Percentiles rank a stretch among this genome's conserved stretches.
Conservation (phyloP, 2,329 filamentous ascomycete genomes). For the Diatrype stigma region DNA sequence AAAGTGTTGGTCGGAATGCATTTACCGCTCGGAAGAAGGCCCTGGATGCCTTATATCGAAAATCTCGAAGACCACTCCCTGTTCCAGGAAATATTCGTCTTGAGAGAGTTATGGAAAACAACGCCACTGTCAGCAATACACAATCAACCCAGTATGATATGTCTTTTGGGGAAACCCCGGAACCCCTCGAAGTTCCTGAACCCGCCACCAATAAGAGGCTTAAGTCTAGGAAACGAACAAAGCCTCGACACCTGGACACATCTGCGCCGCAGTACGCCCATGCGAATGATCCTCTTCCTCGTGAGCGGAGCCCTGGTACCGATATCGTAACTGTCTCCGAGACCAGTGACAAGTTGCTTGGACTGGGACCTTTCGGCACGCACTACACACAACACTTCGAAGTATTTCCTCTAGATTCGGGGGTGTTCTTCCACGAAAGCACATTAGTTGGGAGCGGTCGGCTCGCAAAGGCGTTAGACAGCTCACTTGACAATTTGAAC, state of each 20-base stretch:
- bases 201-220: constrained; percentile 5
- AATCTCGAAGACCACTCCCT: constrained; percentile 26
- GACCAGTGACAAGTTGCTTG: constrained; percentile 39
- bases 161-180: constrained; percentile 1
- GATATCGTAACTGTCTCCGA: constrained; percentile 13
- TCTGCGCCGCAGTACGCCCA: constrained; percentile 49
- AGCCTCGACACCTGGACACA: constrained; percentile 43
- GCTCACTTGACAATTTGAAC: constrained; percentile 24
- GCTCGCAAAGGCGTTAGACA: constrained; percentile 35
- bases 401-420: constrained; percentile 51
- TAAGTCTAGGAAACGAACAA: constrained; percentile 38
- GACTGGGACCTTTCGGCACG: constrained; percentile 57
- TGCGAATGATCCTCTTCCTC: constrained; percentile 48
- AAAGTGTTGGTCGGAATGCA: constrained; percentile 28
- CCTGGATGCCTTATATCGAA: constrained; percentile 52
- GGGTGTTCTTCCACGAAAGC: constrained; percentile 55
- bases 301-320: constrained; percentile 19
- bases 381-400: constrained; percentile 61
- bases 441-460: constrained; percentile 55
- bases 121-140: constrained; percentile 14
- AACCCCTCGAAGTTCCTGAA: constrained; percentile 1
- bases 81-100: constrained; percentile 28
- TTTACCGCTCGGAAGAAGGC: constrained; percentile 50
- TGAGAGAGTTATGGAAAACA: constrained; percentile 28
- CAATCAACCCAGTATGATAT: constrained; percentile 1